These are phyloP conservation scores for Drosera spatulata DNA, from an alignment of 179 eudicot genomes.

Conservation along the genomic window DNA sequence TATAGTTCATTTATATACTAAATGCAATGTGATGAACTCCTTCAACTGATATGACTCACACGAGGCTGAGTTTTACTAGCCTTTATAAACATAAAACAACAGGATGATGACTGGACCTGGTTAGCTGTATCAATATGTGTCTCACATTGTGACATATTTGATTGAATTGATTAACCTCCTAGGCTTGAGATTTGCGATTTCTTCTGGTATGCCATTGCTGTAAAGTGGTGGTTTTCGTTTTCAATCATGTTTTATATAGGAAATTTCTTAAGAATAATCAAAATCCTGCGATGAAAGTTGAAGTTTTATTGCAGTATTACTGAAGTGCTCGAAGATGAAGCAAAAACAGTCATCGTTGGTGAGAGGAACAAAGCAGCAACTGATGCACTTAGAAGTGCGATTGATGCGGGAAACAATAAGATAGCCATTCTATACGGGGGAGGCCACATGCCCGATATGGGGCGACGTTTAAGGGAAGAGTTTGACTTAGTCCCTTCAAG, in stretches of 20 bases:
- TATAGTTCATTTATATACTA: no score
- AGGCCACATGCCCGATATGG: conserved; percentile 98
- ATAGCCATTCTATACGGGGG: conserved; percentile 91
- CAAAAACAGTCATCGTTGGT: conserved; percentile 78
- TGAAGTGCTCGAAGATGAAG: conserved; percentile 71
- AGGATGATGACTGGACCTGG: no score
- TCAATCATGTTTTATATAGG: not conserved
- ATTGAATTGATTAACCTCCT: no score
- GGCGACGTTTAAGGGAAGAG: conserved; percentile 66
- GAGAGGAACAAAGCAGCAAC: conserved; percentile 89
- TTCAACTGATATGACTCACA: no score
- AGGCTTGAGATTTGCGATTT: not conserved
- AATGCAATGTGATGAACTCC: no score
- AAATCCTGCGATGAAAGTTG: not conserved
- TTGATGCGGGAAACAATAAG: conserved; percentile 65
- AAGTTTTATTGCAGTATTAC: conserved; percentile 46
- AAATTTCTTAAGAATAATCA: not conserved
- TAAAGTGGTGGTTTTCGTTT: no score
- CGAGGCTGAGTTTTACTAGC: no score
- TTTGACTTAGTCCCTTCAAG: conserved; percentile 64
- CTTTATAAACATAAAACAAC: no score
- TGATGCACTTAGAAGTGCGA: conserved; percentile 61
- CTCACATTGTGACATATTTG: no score
- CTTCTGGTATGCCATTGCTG: no score
- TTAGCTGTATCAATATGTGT: no score